A percentile compares a stretch with the other conserved stretches of the same genome.
Evolutionary conservation across 805 yeast genomes (phyloP).

Genomic region (Saturnispora zaruensis): DNA sequence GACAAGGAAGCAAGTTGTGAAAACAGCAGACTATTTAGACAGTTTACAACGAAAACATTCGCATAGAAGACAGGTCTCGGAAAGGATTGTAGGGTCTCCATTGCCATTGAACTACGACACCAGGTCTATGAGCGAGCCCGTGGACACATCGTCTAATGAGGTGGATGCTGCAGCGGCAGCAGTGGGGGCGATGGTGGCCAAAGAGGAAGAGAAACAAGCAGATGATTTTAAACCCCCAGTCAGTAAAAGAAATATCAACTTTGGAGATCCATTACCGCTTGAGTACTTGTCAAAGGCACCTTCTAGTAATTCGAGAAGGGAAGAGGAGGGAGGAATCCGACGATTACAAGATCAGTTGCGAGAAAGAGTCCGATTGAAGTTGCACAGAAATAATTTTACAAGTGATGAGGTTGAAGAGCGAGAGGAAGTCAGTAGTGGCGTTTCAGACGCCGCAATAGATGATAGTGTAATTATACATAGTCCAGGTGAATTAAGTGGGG

Average conservation of each 20-base stretch:
- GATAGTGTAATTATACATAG: background rate
- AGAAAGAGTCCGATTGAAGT: background rate
- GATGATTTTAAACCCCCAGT: background rate
- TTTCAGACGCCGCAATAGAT: background rate
- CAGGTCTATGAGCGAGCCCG: background rate
- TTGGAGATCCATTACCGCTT: conserved; percentile 25
- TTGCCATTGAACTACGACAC: conserved; percentile 4
- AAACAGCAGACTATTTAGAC: conserved; percentile 1
- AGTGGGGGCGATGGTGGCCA: background rate
- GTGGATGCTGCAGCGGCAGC: background rate
- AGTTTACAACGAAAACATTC: background rate
- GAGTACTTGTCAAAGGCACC: conserved; percentile 10
- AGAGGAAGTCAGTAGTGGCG: background rate
- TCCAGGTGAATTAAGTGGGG: background rate
- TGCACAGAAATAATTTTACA: background rate
- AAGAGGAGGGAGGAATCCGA: background rate
- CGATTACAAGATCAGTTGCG: conserved; percentile 2
- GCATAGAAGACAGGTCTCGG: background rate
- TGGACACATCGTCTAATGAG: background rate
- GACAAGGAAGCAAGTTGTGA: background rate
- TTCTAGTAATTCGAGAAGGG: too few species aligned
- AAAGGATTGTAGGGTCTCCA: background rate
- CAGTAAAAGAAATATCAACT: conserved; percentile 6
- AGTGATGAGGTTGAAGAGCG: background rate
- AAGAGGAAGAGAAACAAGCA: background rate